A percentile compares a stretch with the other conserved stretches of the same genome.
These are phyloP conservation scores for Triadica sebifera DNA, from an alignment of 345 rosid genomes.

Conservation along the genomic window DNA sequence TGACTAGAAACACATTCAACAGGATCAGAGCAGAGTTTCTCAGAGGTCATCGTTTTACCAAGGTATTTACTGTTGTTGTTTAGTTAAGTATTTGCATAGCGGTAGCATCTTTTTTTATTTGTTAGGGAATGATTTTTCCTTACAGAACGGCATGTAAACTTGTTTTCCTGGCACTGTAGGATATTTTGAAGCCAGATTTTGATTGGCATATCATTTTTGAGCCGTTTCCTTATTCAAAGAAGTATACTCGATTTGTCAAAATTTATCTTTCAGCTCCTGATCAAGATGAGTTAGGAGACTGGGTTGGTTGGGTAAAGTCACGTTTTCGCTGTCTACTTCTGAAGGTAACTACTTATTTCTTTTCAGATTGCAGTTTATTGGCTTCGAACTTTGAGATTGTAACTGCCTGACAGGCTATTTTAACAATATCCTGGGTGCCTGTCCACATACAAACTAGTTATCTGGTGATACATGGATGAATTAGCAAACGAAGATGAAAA, in stretches of 20 bases:
- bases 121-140: not conserved
- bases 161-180: constrained; percentile 32
- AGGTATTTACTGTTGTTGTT: constrained; percentile 24
- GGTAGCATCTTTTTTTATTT: not conserved
- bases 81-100: no score
- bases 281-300: constrained; percentile 47
- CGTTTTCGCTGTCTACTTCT: constrained; percentile 50
- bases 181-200: constrained; percentile 37
- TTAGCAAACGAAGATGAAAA: not conserved
- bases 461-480: not conserved
- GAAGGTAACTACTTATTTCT: constrained; percentile 33
- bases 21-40: constrained; percentile 56
- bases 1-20: constrained; percentile 54
- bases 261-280: constrained; percentile 44
- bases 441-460: not conserved
- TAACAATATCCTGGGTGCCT: not conserved
- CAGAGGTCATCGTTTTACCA: constrained; percentile 45
- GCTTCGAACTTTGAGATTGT: not conserved
- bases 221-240: constrained; percentile 46
- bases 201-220: constrained; percentile 44
- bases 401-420: not conserved
- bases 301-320: constrained; percentile 70
- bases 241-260: constrained; percentile 46
- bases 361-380: not conserved
- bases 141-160: not conserved